These are phyloP conservation scores for Sphagnum contortum DNA, from an alignment of 225 moss, liverwort and hornwort genomes.

Conservation along the genomic window DNA sequence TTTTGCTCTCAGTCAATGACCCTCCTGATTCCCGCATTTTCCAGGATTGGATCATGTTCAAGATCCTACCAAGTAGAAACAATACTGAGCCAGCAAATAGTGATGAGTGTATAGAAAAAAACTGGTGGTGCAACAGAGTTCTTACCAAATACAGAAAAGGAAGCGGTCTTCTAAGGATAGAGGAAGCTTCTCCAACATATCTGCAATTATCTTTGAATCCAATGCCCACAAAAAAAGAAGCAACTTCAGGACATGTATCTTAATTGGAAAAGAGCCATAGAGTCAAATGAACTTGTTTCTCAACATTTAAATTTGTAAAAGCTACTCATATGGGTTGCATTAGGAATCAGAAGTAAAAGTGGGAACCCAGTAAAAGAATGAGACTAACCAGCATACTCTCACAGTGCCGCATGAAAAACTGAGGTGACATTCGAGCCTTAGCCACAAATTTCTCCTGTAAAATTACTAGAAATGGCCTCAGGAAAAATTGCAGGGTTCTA, in stretches of 20 bases:
- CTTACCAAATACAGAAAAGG: constrained; percentile 21
- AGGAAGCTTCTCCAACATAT: constrained; percentile 15
- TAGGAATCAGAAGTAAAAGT: too few relatives aligned
- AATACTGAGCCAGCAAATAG: too few relatives aligned
- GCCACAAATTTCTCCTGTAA: constrained; percentile 18
- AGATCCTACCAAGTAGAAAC: too few relatives aligned
- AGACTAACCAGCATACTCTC: constrained; percentile 21
- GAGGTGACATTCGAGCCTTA: constrained; percentile 24
- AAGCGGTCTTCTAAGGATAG: constrained; percentile 24
- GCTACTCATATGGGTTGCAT: too few relatives aligned
- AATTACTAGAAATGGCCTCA: neutral
- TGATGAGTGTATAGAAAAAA: too few relatives aligned
- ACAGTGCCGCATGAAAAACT: constrained; percentile 29
- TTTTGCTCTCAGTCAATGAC: too few relatives aligned
- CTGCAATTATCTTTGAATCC: constrained; percentile 19
- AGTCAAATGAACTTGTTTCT: neutral
- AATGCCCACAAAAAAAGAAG: constrained; percentile 3
- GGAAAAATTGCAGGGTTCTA: too few relatives aligned
- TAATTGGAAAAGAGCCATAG: neutral
- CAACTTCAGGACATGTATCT: neutral
- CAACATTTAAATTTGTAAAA: too few relatives aligned
- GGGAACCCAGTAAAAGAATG: neutral
- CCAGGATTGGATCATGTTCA: too few relatives aligned
- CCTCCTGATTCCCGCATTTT: too few relatives aligned
- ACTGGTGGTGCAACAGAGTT: too few relatives aligned